These are phyloP conservation scores for Persicaria tinctoria DNA, from an alignment of 148 eudicot genomes.

Conservation along the genomic window DNA sequence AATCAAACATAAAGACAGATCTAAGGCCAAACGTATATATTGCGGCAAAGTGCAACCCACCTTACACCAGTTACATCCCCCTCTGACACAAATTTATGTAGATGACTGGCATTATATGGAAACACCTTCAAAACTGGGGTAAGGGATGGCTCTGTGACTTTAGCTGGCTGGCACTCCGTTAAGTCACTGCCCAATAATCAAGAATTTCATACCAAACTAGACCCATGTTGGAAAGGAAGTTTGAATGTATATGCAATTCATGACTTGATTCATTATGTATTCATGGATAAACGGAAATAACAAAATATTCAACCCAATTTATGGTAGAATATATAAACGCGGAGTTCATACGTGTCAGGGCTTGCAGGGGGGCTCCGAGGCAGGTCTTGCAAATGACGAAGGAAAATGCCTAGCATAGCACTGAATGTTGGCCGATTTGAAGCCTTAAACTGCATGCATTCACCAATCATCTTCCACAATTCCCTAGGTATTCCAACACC, in stretches of 20 bases:
- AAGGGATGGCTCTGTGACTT: constrained; percentile 45
- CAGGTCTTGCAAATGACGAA: constrained; percentile 77
- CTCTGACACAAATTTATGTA: constrained; percentile 73
- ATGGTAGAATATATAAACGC: background rate
- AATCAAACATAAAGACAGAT: constrained; percentile 14
- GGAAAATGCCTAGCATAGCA: constrained; percentile 84
- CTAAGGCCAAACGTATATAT: constrained; percentile 3
- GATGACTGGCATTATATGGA: constrained; percentile 50
- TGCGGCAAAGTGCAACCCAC: constrained; percentile 28
- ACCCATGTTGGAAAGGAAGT: background rate
- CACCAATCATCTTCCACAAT: constrained; percentile 98
- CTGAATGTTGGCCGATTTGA: constrained; percentile 81
- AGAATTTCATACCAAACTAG: constrained; percentile 4
- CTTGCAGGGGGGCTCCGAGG: constrained; percentile 91
- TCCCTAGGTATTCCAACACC: constrained; percentile 98
- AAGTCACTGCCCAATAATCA: constrained; percentile 43
- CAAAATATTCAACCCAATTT: background rate
- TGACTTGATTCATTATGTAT: background rate
- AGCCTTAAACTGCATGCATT: constrained; percentile 82
- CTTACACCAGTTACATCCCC: constrained; percentile 74
- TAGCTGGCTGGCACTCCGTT: constrained; percentile 32
- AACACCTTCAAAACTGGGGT: constrained; percentile 44
- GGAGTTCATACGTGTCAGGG: constrained; percentile 60
- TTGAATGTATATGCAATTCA: background rate
- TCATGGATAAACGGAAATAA: background rate